Base-by-base conservation (phyloP, 768 basidiomycete species). In the Leucocoprinus birnbaumii region DNA sequence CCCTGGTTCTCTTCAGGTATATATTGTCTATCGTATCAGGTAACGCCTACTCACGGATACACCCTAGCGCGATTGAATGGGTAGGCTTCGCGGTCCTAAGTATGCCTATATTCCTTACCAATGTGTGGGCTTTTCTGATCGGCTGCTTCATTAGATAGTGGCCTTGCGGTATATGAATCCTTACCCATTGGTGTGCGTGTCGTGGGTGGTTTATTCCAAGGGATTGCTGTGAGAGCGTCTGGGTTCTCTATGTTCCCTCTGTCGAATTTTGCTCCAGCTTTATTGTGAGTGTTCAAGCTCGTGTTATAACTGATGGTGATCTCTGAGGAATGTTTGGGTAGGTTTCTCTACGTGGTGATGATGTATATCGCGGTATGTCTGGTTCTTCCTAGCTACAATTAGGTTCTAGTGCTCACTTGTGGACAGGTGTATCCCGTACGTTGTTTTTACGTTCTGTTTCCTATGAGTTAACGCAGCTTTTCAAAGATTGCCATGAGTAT, bases 281-380 rank as follows among this genome's bases (percentile, higher is more conserved):
- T 90, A 37, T 83, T 89, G 85, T 86, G 57, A 59, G 80, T 73
- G 6, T 21, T 22, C n/a, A 10, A 24, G n/a, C n/a, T 45, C 21
- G 8, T 48, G 5, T n/a, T n/a, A n/a, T n/a, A n/a, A 44, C 5
- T 2, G 9, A 14, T 13, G 49, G 10, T 40, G 16, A 16, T 46
- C 46, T 11, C 31, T 58, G 14, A 26, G 19, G 14, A 9, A 16
- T 8, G 1, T 7, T 18, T 31, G 31, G 11, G 11, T 47, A 85
- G 84, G 58, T 84, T 90, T 38, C 64, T 90, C 1, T 89, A 88
- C 61, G 77, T 87, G 7, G 80, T 89, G 56, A 86, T 93, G 87
- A 91, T 89, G 88, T 85, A 83, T 57, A 83, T 84, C 50, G 78
- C 80, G 31, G 73, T 83, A 60, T n/a, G n/a, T n/a, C n/a, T n/a